Percentiles rank a stretch among this genome's conserved stretches.
These are phyloP conservation scores for Carex littledalei DNA, from an alignment of 176 grass and related monocot species.

Conservation along the genomic window DNA sequence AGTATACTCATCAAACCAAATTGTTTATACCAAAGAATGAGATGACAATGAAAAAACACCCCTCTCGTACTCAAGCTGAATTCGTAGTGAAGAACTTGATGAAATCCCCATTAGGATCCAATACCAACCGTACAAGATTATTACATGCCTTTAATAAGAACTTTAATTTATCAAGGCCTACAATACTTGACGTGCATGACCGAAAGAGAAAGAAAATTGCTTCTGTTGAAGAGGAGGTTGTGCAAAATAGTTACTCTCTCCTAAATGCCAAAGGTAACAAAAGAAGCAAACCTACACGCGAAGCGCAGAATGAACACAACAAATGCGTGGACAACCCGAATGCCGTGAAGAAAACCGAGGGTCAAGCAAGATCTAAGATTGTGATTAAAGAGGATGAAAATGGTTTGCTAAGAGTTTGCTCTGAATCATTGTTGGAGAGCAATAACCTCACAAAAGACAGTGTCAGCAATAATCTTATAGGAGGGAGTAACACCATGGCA, in stretches of 20 bases:
- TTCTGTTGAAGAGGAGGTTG: neutral
- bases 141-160: constrained; percentile 8
- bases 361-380: neutral
- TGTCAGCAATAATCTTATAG: neutral
- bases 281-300: neutral
- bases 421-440: neutral
- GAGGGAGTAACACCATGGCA: neutral
- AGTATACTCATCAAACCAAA: neutral
- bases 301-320: neutral
- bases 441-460: neutral
- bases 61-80: neutral
- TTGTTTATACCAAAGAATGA: neutral
- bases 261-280: neutral
- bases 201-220: neutral
- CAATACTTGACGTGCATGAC: neutral
- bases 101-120: neutral
- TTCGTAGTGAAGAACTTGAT: neutral
- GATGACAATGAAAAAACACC: neutral
- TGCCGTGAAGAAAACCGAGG: neutral
- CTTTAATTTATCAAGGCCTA: neutral
- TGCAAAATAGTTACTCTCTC: neutral
- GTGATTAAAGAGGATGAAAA: constrained; percentile 8
- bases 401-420: neutral
- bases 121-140: neutral
- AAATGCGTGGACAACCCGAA: neutral